These are phyloP conservation scores for Cladosporium phlei DNA, from an alignment of 2,329 filamentous ascomycete species.

Conservation along the genomic window DNA sequence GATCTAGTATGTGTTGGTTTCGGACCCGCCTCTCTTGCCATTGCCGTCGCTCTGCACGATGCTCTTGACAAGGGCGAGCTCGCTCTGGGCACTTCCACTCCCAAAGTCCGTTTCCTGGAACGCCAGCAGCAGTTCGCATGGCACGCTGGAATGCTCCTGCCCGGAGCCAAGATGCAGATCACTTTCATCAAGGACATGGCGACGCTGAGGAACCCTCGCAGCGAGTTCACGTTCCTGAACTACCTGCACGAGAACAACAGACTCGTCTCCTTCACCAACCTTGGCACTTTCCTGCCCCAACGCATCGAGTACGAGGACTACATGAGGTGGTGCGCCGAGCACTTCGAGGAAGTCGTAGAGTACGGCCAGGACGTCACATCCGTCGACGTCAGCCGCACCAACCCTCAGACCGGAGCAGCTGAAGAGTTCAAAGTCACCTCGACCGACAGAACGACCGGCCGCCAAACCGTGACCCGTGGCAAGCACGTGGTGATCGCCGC, in stretches of 20 bases:
- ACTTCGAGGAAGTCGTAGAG: conserved; percentile 67
- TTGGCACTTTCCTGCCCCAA: conserved; percentile 81
- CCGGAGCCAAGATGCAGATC: conserved; percentile 94
- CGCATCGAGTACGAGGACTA: conserved; percentile 93
- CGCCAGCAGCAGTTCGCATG: conserved; percentile 78
- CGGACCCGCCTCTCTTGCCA: conserved; percentile 82
- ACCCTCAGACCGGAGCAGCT: conserved; percentile 49
- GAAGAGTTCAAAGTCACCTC: conserved; percentile 65
- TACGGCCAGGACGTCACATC: conserved; percentile 75
- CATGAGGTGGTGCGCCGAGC: conserved; percentile 81
- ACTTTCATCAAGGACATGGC: conserved; percentile 96
- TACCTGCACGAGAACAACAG: conserved; percentile 78
- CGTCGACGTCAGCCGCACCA: conserved; percentile 54
- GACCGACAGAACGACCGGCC: conserved; percentile 56
- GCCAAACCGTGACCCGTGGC: conserved; percentile 49
- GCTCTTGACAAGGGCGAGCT: conserved; percentile 48
- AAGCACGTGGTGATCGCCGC: conserved; percentile 68
- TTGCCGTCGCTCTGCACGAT: conserved; percentile 86
- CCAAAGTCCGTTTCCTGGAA: conserved; percentile 82
- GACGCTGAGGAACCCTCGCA: conserved; percentile 79
- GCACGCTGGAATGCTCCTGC: conserved; percentile 93
- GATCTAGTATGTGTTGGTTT: conserved; percentile 91
- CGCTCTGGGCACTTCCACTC: conserved; percentile 39
- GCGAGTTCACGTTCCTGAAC: conserved; percentile 91
- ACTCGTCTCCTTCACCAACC: conserved; percentile 86